These are phyloP conservation scores for Arctium minus DNA, from an alignment of 129 eudicot genomes.

Conservation along the genomic window DNA sequence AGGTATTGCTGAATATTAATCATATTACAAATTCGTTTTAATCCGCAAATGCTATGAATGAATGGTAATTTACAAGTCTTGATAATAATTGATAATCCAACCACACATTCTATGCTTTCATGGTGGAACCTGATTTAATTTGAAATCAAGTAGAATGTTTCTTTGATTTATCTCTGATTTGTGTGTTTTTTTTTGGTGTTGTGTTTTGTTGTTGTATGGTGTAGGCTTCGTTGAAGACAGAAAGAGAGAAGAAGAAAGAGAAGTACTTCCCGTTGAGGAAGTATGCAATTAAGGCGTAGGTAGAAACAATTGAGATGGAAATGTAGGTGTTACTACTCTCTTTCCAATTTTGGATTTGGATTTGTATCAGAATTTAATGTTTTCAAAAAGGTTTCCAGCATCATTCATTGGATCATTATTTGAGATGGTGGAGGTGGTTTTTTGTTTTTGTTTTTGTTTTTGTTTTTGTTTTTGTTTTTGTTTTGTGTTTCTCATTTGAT, in stretches of 20 bases:
- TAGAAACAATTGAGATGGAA: neutral
- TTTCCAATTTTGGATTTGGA: slow-evolving; percentile 4
- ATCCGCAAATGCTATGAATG: too few species aligned
- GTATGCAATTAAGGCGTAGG: slow-evolving; percentile 32
- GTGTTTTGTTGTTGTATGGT: neutral
- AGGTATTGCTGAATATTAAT: slow-evolving; percentile 23
- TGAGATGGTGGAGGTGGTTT: neutral
- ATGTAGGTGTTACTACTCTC: neutral
- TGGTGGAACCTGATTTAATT: neutral
- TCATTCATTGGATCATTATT: neutral
- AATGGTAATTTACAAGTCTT: too few species aligned
- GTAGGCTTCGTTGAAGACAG: slow-evolving; percentile 57
- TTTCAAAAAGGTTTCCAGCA: neutral
- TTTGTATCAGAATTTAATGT: neutral
- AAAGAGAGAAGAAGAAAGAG: slow-evolving; percentile 57
- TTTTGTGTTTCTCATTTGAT: neutral
- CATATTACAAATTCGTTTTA: neutral
- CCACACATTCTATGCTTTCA: too few species aligned
- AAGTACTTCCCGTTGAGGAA: slow-evolving; percentile 49
- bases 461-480: neutral
- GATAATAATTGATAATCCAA: too few species aligned
- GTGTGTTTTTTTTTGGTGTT: neutral
- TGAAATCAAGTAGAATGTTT: neutral
- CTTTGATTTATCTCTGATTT: neutral
- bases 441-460: neutral